A percentile compares a stretch with the other conserved stretches of the same genome.
These are phyloP conservation scores for Erucastrum elatum DNA, from an alignment of 345 rosid species.

Conservation along the genomic window DNA sequence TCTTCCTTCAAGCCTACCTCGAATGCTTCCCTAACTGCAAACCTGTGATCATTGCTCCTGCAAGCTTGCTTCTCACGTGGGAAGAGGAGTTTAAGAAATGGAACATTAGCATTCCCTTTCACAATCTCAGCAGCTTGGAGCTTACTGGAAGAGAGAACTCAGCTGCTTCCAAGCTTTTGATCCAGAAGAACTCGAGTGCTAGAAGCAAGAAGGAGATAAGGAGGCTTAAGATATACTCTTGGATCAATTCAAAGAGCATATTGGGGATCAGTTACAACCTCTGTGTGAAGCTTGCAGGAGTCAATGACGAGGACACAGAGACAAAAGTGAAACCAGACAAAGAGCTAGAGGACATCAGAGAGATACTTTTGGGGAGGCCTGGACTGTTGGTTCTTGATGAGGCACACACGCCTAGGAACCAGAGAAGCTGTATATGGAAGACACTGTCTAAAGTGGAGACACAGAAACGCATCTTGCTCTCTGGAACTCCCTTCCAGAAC, in stretches of 20 bases:
- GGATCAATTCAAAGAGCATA: conserved; percentile 57
- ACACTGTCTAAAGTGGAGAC: conserved; percentile 55
- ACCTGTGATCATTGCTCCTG: conserved; percentile 74
- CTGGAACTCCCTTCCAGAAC: conserved; percentile 91
- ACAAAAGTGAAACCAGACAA: conserved; percentile 20
- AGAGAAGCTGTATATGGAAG: conserved; percentile 57
- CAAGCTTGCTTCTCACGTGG: conserved; percentile 78
- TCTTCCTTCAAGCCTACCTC: conserved; percentile 59
- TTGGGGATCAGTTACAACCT: conserved; percentile 63
- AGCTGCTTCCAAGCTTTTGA: conserved; percentile 28
- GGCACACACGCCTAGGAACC: conserved; percentile 78
- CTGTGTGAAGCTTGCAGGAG: conserved; percentile 57
- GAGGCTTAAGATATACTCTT: conserved; percentile 59
- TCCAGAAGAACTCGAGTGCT: conserved; percentile 2
- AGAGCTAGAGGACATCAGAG: conserved; percentile 37
- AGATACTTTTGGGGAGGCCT: conserved; percentile 48
- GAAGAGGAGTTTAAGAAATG: conserved; percentile 76
- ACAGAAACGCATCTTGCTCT: conserved; percentile 62
- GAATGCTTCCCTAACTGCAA: conserved; percentile 50
- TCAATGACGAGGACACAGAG: conserved; percentile 25
- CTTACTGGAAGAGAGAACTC: conserved; percentile 50
- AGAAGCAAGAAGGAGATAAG: conserved; percentile 33
- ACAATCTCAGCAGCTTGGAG: conserved; percentile 53
- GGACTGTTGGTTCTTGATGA: conserved; percentile 70
- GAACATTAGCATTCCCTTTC: conserved; percentile 56